Base-by-base conservation (phyloP, 345 rosid genomes). In the Nephelium lappaceum region DNA sequence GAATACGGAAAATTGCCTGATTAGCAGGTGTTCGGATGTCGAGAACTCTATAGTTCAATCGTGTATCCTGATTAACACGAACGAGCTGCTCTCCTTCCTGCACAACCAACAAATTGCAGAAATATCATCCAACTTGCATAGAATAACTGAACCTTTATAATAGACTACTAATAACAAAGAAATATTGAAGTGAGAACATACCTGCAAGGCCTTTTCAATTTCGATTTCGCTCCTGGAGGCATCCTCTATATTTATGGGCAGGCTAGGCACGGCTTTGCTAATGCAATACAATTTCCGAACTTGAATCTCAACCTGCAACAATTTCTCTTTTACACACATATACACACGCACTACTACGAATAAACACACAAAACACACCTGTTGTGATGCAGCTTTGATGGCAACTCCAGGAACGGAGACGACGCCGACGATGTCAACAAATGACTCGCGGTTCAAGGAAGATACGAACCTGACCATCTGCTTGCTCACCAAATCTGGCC, bases 1-100 rank as follows among this genome's bases (percentile, higher is more conserved):
- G 93, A 82, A 94, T 85, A 51, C 82, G 88, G 79, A 94, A 94
- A 72, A 94, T 90, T 53, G 88, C 97, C 79, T 93, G 97, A 85
- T 93, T 92, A 64, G 98, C 93, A 6, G 92, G 89, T 62, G 95
- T 94, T 49, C 99, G 85, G 5, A 92, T 0, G 83, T 96, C 97
- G n/a, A 96, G 79, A 84, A 88, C 92, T 73, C 95, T 87, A 68
- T 82, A 68, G 71, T 92, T 92, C 81, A 96, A 81, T 36, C 99
- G 93, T 6, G 94, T 94, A 64, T 94, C 97, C 85, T 91, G 98
- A 82, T 90, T 88, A 24, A 93, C 97, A 67, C 97, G 93, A 69
- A 83, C 93, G 70, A 89, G 87, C 58, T 85, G 85, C 45, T 83
- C 87, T 66, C 91, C 91, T 38, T 80, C 88, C 94, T 95, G 87